Evolutionary conservation across 2,329 filamentous ascomycete genomes (phyloP).

Genomic region (Monilinia polystroma): DNA sequence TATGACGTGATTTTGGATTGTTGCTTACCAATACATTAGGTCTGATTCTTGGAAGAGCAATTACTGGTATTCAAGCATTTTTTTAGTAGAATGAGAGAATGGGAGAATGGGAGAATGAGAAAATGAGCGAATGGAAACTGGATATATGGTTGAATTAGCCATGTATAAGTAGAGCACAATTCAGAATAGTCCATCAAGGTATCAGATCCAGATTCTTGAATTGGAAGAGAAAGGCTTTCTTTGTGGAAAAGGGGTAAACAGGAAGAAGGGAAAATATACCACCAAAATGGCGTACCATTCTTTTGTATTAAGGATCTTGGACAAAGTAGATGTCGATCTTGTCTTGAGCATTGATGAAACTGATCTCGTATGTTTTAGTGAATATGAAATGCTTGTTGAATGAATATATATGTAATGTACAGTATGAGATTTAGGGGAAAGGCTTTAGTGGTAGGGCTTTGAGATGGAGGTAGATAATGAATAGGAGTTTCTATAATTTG

Average conservation of each 20-base stretch:
- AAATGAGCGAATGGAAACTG: not conserved
- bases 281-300: no score
- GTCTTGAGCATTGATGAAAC: not conserved
- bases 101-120: not conserved
- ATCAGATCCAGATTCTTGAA: not conserved
- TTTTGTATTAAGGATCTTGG: not conserved
- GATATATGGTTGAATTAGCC: not conserved
- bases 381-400: not conserved
- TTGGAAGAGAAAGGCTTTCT: not conserved
- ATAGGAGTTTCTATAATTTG: no score
- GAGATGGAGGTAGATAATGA: no score
- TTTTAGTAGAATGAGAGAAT: slow-evolving; percentile 41
- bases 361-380: not conserved
- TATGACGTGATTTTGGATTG: not conserved
- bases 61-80: slow-evolving; percentile 78
- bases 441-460: no score
- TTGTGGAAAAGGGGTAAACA: slow-evolving; percentile 6
- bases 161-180: not conserved
- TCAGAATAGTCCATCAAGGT: not conserved
- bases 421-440: no score
- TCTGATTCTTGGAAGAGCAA: slow-evolving; percentile 66
- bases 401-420: not conserved
- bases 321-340: not conserved
- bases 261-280: not conserved
- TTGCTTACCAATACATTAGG: slow-evolving; percentile 48